Conservation (phyloP, 305 asterid genomes). For the Fraxinus baroniana region DNA sequence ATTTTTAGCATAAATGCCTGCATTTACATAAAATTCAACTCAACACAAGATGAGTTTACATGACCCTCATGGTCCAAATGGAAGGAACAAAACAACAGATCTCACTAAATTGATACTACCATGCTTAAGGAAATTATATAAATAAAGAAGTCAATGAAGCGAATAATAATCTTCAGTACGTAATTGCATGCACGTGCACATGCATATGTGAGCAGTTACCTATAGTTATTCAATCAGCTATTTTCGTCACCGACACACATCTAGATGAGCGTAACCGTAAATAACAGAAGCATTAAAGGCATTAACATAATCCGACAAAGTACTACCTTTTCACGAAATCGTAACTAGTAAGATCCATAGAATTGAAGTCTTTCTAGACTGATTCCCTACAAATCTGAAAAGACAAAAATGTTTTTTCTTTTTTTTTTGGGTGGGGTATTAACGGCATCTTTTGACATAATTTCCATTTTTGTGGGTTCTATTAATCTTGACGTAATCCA, state of each 20-base stretch:
- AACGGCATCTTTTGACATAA: neutral
- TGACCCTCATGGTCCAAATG: neutral
- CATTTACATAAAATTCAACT: neutral
- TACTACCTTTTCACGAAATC: neutral
- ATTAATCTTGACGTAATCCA: constrained; percentile 9
- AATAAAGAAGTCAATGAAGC: neutral
- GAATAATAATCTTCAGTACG: neutral
- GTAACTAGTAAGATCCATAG: neutral
- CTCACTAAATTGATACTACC: neutral
- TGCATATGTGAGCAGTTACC: neutral
- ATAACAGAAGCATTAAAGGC: neutral
- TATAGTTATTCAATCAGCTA: neutral
- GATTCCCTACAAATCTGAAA: neutral
- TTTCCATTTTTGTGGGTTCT: neutral
- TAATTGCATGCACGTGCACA: neutral
- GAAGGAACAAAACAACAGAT: neutral
- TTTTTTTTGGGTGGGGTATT: too few species aligned
- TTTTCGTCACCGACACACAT: neutral
- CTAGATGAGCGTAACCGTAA: neutral
- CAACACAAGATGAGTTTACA: neutral
- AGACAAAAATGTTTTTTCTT: neutral
- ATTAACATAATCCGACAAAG: neutral
- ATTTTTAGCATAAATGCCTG: neutral
- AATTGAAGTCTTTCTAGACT: neutral
- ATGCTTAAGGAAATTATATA: neutral